Base-by-base conservation (phyloP, 164 flowering plant genomes). In the Tetrastigma voinierianum region DNA sequence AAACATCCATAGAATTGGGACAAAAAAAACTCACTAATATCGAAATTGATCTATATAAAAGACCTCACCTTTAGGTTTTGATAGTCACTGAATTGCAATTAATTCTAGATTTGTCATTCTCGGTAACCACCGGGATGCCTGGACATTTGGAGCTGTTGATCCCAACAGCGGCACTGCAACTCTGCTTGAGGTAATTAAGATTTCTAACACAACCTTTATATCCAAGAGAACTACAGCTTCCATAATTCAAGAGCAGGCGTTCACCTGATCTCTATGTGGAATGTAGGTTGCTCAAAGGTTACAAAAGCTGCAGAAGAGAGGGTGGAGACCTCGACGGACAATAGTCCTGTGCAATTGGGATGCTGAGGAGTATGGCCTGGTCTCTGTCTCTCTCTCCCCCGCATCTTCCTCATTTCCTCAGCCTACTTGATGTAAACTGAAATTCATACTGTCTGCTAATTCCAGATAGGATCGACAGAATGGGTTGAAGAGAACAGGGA, bases 401-500 rank as follows among this genome's bases (percentile, higher is more conserved):
- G 51, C 72, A 65, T 55, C 57, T 46, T 54, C 25, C 64, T 18
- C 51, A n/a, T 40, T 24, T 21, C 52, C 23, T 18, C 13, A 12
- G 46, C 32, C 19, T 13, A 20, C 21, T 4, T 10, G 3, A 24
- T 2, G 32, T 6, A 43, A 21, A 4, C 21, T 56, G 17, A 57
- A 49, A 56, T 57, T 23, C 51, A 24, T 43, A 23, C 16, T 47
- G 52, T 24, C 13, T 9, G 14, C 18, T 65, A 10, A 61, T 46
- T 71, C 23, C 83, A 90, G 90, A 72, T 82, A 63, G 91, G 93
- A 70, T 90, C 96, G 57, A 88, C 89, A 10, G 91, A 88, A 74
- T 90, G 93, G 96, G 93, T 88, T 24, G 96, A 88, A 79, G 93
- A 90, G 57, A 90, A 90, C 77, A 83, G 86, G 51, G 87, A 88